Evolutionary conservation across 805 yeast genomes (phyloP).

Genomic region (Candida andamanensis): DNA sequence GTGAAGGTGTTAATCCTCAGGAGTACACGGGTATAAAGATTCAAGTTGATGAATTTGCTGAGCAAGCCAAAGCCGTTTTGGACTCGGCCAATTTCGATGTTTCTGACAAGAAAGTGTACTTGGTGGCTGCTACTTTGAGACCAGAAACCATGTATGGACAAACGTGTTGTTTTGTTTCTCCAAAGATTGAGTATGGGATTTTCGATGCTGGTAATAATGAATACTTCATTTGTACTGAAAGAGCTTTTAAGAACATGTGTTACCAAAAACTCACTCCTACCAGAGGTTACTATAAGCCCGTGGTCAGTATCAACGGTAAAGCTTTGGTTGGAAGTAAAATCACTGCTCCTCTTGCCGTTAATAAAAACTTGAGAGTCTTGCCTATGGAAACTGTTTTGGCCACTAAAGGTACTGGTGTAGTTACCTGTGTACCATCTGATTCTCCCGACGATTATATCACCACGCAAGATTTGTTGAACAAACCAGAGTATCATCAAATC

Average conservation of each 20-base stretch:
- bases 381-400: conserved; percentile 98
- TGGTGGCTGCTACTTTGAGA: conserved; percentile 95
- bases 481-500: conserved; percentile 86
- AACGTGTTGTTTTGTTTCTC: conserved; percentile 96
- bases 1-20: conserved; percentile 96
- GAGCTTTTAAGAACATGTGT: conserved; percentile 96
- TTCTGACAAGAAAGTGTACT: conserved; percentile 58
- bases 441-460: conserved; percentile 97
- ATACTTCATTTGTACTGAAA: conserved; percentile 80
- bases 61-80: conserved; percentile 49
- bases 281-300: conserved; percentile 71
- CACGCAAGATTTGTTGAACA: conserved; percentile 73
- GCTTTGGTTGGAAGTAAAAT: conserved; percentile 81
- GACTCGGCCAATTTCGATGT: conserved; percentile 44
- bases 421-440: conserved; percentile 97
- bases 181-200: conserved; percentile 87
- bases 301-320: conserved; percentile 59
- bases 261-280: conserved; percentile 88
- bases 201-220: conserved; percentile 78
- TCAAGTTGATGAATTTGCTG: conserved; percentile 54
- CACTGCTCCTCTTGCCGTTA: conserved; percentile 73
- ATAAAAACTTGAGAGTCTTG: conserved; percentile 69
- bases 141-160: conserved; percentile 99
- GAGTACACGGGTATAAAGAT: conserved; percentile 94
- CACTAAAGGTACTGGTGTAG: conserved; percentile 97